These are phyloP conservation scores for Sordaria brevicollis DNA, from an alignment of 495 filamentous ascomycete genomes.

Conservation along the genomic window DNA sequence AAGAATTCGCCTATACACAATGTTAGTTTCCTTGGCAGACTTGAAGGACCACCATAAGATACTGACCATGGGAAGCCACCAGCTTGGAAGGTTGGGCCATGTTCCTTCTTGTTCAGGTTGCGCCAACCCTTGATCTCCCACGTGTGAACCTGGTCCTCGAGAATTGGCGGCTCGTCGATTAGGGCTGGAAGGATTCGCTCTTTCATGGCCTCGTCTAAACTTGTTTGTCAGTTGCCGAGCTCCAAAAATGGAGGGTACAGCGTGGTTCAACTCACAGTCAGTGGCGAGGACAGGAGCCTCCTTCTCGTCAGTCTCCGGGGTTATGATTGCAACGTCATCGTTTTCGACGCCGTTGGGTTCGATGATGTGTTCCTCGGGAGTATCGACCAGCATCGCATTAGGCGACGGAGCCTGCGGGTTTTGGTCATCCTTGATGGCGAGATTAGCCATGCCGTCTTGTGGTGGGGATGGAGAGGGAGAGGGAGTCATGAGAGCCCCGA, in stretches of 20 bases:
- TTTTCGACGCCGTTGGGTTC: constrained; percentile 56
- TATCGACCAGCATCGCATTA: constrained; percentile 62
- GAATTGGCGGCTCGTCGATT: constrained; percentile 54
- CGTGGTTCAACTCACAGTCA: constrained; percentile 51
- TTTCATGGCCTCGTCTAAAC: constrained; percentile 73
- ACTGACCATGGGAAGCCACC: constrained; percentile 80
- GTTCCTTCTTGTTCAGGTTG: constrained; percentile 59
- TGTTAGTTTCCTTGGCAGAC: constrained; percentile 13
- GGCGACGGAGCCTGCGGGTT: constrained; percentile 25
- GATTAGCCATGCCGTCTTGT: constrained; percentile 15
- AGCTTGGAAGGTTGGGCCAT: constrained; percentile 80
- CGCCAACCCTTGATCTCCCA: constrained; percentile 85
- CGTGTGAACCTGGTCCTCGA: constrained; percentile 69
- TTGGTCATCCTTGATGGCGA: constrained; percentile 25
- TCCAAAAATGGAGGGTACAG: background rate
- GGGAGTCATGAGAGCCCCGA: background rate
- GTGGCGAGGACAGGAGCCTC: constrained; percentile 40
- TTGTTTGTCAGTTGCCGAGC: constrained; percentile 14
- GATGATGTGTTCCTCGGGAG: constrained; percentile 56
- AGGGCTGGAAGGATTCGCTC: constrained; percentile 52
- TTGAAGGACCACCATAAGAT: background rate
- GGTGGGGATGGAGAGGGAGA: constrained; percentile 9
- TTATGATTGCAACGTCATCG: constrained; percentile 77
- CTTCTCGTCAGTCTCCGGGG: constrained; percentile 41
- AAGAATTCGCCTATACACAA: constrained; percentile 63